These are phyloP conservation scores for Echinosophora koreensis DNA, from an alignment of 306 rosid species.

Conservation along the genomic window DNA sequence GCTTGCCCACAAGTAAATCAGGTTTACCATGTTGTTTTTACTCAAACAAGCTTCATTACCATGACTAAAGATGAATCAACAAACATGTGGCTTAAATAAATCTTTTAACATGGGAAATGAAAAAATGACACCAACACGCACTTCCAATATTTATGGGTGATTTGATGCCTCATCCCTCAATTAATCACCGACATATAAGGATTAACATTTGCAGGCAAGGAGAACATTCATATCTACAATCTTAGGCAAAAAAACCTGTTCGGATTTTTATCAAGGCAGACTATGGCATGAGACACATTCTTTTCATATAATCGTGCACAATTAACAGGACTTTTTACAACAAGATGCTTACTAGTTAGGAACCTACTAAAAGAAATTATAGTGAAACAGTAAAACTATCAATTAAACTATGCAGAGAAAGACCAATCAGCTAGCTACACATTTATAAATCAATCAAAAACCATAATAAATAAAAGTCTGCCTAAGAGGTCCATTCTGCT, in stretches of 20 bases:
- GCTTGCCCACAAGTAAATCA: neutral
- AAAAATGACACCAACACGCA: neutral
- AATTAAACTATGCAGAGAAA: neutral
- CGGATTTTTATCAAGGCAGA: neutral
- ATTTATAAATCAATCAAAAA: neutral
- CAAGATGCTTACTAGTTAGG: neutral
- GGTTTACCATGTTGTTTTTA: neutral
- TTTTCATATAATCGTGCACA: neutral
- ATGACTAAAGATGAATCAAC: neutral
- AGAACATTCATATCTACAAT: neutral
- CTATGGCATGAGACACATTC: neutral
- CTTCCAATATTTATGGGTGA: neutral
- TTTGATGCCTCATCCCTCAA: neutral
- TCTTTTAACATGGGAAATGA: neutral
- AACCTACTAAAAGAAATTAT: neutral
- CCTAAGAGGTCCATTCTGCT: neutral
- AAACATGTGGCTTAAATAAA: neutral
- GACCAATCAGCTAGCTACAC: neutral
- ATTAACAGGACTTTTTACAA: neutral
- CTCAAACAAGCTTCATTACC: neutral
- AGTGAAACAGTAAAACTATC: neutral
- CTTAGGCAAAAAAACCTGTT: neutral
- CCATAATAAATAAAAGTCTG: neutral
- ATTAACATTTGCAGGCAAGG: neutral
- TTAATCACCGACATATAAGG: neutral